These are phyloP conservation scores for Pseudogymnoascus sp. DNA, from an alignment of 2,329 filamentous ascomycete genomes.

Conservation along the genomic window DNA sequence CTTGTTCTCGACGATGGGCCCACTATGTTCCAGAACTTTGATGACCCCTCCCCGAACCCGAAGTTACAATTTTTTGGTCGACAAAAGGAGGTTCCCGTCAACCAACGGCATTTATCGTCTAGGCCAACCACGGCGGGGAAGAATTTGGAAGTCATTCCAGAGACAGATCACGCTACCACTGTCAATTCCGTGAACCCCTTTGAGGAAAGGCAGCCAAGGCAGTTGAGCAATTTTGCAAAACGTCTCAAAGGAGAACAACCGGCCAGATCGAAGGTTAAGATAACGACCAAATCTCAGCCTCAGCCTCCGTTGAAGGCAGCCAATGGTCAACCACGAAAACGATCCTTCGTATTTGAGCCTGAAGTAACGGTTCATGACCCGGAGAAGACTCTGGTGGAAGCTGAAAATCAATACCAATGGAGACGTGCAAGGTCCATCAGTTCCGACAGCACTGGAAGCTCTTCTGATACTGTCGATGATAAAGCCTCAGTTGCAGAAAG, in stretches of 20 bases:
- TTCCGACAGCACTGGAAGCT: constrained; percentile 13
- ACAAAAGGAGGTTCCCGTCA: not conserved
- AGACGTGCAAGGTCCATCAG: constrained; percentile 15
- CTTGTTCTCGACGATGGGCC: not conserved
- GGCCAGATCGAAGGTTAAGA: not conserved
- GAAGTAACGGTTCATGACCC: constrained; percentile 7
- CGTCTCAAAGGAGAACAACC: not conserved
- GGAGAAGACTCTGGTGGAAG: constrained; percentile 19
- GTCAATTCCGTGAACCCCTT: not conserved
- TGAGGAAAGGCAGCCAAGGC: not conserved
- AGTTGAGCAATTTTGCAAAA: not conserved
- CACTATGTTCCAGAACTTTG: not conserved
- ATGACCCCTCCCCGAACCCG: not conserved
- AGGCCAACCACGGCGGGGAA: not conserved
- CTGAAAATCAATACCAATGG: constrained; percentile 1
- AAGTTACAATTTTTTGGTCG: not conserved
- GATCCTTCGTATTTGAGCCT: not conserved
- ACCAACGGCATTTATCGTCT: not conserved
- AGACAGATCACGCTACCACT: not conserved
- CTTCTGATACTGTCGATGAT: constrained; percentile 10
- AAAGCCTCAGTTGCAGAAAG: not conserved
- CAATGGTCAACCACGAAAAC: not conserved
- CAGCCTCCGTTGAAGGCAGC: not conserved
- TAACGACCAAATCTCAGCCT: not conserved
- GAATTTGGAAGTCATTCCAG: not conserved